Evolutionary conservation across 2,329 filamentous ascomycete genomes (phyloP), one percentile per base, ranked within the genome.

Genomic region (Xylaria digitata): DNA sequence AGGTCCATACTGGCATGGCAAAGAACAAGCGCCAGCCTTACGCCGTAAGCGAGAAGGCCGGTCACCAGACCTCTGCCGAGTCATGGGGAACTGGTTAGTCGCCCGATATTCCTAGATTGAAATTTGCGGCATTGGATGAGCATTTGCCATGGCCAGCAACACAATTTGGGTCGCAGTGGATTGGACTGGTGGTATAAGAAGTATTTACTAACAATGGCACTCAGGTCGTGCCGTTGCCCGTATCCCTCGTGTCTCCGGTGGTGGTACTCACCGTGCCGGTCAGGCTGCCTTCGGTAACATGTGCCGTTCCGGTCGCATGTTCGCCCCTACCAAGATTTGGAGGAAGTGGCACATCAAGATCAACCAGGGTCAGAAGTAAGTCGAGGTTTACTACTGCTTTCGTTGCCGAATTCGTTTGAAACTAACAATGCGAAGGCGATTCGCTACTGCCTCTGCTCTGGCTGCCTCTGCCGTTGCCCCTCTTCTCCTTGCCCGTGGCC

Each of bases 1-100:
- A 94, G 84, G 92, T 98, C 80, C 96, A 99, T 91, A 97, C 93
- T 80, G 96, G 96, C 81, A 96, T 99, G 89, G 95, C 95, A 83
- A 99, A 99, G 93, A 99, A 99, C 91, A 97, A 97, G 91, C 92
- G 96, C 84, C 96, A 99, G 87, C 94, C 96, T 78, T 99, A 99
- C 85, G 90, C 96, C 80, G 96, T 99, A 89, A 97, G 94, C 91
- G 95, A 98, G 92, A 99, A 99, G 92, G 96, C 96, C 82, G 96
- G 96, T 88, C 96, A 99, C 88, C 96, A 99, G 89, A 99, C 96
- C 82, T 97, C 93, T 85, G 96, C 96, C 82, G 96, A 99, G 90
- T 99, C 96, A 77, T 99, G 96, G 96, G 95, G 95, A 91, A 98
- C 95, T 87, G 95, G 93, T 96, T 83, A 85, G 92, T 91, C 76